A percentile compares a stretch with the other conserved stretches of the same genome.
Conservation (phyloP, 371 early-diverging fungal genomes). For the Capillidium rhysosporum region DNA sequence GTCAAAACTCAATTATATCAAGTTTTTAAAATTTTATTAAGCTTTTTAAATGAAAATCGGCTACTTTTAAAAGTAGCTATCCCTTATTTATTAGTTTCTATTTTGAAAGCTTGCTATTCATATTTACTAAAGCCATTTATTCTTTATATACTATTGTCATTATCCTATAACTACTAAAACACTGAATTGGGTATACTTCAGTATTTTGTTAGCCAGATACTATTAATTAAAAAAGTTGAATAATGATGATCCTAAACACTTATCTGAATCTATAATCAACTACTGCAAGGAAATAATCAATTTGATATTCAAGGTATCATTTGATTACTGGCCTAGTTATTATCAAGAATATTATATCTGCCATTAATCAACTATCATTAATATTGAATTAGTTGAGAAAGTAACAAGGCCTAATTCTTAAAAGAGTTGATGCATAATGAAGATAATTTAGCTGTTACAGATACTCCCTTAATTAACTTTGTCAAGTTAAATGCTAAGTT, state of each 20-base stretch:
- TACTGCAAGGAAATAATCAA: constrained; percentile 44
- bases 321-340: constrained; percentile 89
- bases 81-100: no score
- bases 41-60: no score
- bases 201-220: constrained; percentile 80
- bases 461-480: constrained; percentile 41
- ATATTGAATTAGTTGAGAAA: constrained; percentile 27
- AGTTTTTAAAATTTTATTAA: no score
- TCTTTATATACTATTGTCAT: constrained; percentile 55
- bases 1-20: no score
- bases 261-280: constrained; percentile 69
- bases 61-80: no score
- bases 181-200: constrained; percentile 76
- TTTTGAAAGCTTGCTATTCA: no score
- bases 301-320: constrained; percentile 79
- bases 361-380: constrained; percentile 8
- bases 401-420: constrained; percentile 53
- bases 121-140: no score
- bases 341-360: constrained; percentile 65
- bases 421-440: constrained; percentile 39
- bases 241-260: constrained; percentile 78
- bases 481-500: constrained; percentile 18
- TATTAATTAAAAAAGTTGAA: constrained; percentile 65
- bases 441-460: constrained; percentile 49
- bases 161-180: constrained; percentile 74